Evolutionary conservation across 2,329 filamentous ascomycete genomes (phyloP), one percentile per base, ranked within the genome.

Genomic region (Macroventuria anomochaeta): DNA sequence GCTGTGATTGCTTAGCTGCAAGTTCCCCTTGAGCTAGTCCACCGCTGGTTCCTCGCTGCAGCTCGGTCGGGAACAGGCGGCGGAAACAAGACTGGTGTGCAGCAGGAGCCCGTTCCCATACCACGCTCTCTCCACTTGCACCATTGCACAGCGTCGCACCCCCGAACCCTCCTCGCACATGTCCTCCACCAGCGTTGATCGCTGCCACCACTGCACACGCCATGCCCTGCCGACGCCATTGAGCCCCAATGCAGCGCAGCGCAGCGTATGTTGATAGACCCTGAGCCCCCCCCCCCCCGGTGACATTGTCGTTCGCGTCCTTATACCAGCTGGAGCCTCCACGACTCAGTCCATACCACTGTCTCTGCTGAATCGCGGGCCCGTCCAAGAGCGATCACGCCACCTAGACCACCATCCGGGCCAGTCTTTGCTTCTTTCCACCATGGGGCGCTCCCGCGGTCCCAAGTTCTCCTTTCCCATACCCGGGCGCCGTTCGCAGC

Each of bases 391-490:
- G 36, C 59, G 38, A 53, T 48, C 58, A 62, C 68, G 62, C 63
- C 62, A 64, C 66, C 62, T 64, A 41, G 31, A 31, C 40, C 25
- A 41, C 23, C 13, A 15, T 12, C 25, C 36, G 40, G 40, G 10
- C 46, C 44, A 37, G 39, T 55, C 46, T 50, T 26, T 48, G 47
- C 51, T 54, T 43, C 44, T 46, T 50, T 23, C 17, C 64, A 67
- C 32, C 55, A 73, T 74, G 72, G 70, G 29, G 10, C 51, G 51
- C 39, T 13, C 51, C 26, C 51, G 62, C 43, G 65, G 63, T 29
- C 43, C 57, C 51, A 67, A 71, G 57, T 75, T 75, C 61, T 73
- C 69, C 59, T 76, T 76, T 64, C 68, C 72, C 32, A 53, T 75
- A 12, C 72, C 72, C 17, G 69, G 72, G 20, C 69, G 70, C 41